These are phyloP conservation scores for Syzygium jambos DNA, from an alignment of 345 rosid genomes.

Conservation along the genomic window DNA sequence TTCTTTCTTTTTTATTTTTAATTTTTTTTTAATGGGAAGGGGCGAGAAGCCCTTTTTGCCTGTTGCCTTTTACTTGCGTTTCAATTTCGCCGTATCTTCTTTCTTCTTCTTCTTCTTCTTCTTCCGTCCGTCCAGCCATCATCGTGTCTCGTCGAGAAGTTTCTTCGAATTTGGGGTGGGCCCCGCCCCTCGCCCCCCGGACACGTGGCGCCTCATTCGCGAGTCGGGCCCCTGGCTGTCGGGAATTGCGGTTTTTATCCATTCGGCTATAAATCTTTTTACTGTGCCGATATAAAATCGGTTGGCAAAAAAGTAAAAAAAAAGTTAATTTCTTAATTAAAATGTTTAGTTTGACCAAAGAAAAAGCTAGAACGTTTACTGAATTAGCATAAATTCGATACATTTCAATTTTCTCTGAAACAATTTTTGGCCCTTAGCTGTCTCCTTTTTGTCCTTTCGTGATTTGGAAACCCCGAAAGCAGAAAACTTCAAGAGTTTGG, in stretches of 20 bases:
- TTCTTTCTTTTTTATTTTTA: too few species aligned
- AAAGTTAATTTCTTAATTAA: too few species aligned
- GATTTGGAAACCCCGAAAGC: too few species aligned
- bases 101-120: neutral
- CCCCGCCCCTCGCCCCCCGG: neutral
- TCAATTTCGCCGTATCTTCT: neutral
- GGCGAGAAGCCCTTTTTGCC: neutral
- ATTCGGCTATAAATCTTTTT: too few species aligned
- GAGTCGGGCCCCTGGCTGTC: neutral
- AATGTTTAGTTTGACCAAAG: too few species aligned
- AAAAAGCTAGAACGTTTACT: too few species aligned
- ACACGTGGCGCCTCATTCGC: neutral
- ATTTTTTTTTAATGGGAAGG: neutral
- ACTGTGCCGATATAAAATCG: fast-evolving
- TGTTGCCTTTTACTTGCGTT: neutral
- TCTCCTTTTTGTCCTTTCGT: too few species aligned
- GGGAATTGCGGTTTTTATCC: fast-evolving
- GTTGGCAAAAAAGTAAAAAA: too few species aligned
- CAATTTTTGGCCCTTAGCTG: too few species aligned
- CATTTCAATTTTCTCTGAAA: too few species aligned
- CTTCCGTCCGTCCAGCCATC: neutral
- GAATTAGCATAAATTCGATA: too few species aligned
- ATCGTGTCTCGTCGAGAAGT: neutral
- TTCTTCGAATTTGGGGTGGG: neutral
- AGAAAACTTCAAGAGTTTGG: too few species aligned